Evolutionary conservation across 2,329 filamentous ascomycete species (phyloP).

Genomic region (Pestalotiopsis sp.): DNA sequence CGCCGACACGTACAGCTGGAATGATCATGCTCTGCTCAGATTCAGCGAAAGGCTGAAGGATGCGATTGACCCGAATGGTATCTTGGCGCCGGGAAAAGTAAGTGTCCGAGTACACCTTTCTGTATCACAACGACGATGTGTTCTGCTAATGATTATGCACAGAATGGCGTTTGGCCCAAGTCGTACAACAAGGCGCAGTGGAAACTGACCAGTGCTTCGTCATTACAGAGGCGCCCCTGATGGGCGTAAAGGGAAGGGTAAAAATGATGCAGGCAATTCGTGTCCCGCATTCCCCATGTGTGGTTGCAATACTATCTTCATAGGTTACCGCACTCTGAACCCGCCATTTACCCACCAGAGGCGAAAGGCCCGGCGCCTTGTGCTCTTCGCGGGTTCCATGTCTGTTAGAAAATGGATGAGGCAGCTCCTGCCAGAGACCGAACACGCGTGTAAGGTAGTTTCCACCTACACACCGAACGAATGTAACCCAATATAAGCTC

Average conservation of each 20-base stretch:
- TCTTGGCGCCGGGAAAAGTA: conserved; percentile 31
- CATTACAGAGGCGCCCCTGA: neutral
- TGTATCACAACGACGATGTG: neutral
- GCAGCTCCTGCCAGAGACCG: too few species aligned
- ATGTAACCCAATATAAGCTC: too few species aligned
- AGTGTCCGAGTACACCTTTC: neutral
- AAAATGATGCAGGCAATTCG: too few species aligned
- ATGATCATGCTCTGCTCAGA: conserved; percentile 40
- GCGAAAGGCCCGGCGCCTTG: too few species aligned
- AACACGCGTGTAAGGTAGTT: too few species aligned
- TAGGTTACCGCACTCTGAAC: too few species aligned
- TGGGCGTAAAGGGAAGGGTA: neutral
- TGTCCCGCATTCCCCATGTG: too few species aligned
- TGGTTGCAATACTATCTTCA: too few species aligned
- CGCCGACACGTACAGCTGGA: conserved; percentile 44
- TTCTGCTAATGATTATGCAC: neutral
- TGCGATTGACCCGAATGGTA: conserved; percentile 40
- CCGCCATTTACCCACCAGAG: too few species aligned
- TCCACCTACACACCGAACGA: too few species aligned
- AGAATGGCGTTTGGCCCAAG: conserved; percentile 34
- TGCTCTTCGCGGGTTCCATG: too few species aligned
- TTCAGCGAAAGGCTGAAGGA: conserved; percentile 46
- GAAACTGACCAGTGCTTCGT: conserved; percentile 3
- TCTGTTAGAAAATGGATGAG: too few species aligned
- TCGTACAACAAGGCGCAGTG: conserved; percentile 23